These are phyloP conservation scores for Epichloe sp. DNA, from an alignment of 2,329 filamentous ascomycete species.

Conservation along the genomic window DNA sequence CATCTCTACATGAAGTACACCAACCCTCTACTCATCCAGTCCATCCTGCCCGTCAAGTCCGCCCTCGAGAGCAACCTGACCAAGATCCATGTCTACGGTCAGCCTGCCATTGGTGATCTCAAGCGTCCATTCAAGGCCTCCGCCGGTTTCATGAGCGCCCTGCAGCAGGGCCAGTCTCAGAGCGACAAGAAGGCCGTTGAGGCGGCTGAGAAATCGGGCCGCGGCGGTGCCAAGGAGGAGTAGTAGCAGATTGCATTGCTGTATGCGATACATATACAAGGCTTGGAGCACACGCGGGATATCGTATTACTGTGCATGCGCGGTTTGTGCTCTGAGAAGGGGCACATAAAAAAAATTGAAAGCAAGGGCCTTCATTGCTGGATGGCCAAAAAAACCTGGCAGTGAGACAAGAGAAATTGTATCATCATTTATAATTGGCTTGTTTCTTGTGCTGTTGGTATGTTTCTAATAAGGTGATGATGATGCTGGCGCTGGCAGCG, in stretches of 20 bases:
- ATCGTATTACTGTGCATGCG: not conserved
- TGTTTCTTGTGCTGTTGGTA: not conserved
- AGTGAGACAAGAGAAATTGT: not conserved
- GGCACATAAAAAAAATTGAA: too few species aligned
- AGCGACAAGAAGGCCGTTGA: constrained; percentile 87
- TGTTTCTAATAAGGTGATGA: not conserved
- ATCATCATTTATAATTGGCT: not conserved
- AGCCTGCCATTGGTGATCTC: constrained; percentile 77
- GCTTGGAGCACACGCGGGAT: not conserved
- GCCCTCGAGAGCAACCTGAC: constrained; percentile 90
- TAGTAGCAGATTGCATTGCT: constrained; percentile 23
- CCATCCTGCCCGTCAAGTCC: constrained; percentile 93
- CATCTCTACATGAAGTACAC: constrained; percentile 99
- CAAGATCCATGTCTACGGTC: constrained; percentile 87
- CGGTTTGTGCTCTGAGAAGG: not conserved
- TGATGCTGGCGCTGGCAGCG: too few species aligned
- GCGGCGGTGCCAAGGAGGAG: constrained; percentile 60
- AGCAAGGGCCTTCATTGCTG: not conserved
- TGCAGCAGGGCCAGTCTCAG: constrained; percentile 62
- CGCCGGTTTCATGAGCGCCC: constrained; percentile 69
- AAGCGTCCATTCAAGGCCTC: constrained; percentile 90
- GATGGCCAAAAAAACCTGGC: not conserved
- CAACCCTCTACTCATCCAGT: constrained; percentile 97
- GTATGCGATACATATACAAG: not conserved
- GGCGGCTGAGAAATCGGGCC: constrained; percentile 61